Conservation (phyloP, 2,329 filamentous ascomycete genomes). For the Colletotrichum ledebouriae region DNA sequence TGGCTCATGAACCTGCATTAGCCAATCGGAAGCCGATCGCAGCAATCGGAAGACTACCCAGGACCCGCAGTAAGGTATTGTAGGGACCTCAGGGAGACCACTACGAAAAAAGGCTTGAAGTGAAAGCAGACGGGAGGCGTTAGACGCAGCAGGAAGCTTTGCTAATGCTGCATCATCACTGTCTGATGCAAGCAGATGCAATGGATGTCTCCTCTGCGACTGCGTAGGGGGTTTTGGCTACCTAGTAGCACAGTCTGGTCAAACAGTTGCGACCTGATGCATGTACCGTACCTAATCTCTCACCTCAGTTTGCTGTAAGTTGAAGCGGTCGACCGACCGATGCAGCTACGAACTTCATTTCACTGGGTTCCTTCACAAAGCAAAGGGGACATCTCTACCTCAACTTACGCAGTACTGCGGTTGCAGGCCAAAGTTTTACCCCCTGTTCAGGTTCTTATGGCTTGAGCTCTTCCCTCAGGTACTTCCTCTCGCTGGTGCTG, state of each 20-base stretch:
- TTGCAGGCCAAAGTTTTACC: too few species aligned
- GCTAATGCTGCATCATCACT: slow-evolving; percentile 25
- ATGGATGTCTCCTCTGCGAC: too few species aligned
- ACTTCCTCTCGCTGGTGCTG: too few species aligned
- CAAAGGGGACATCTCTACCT: not conserved
- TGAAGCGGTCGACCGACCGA: slow-evolving; percentile 10
- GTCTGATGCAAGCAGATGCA: slow-evolving; percentile 6
- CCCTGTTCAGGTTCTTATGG: too few species aligned
- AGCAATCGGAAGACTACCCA: not conserved
- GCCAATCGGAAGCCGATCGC: slow-evolving; percentile 34
- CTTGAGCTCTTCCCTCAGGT: too few species aligned
- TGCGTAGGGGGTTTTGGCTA: too few species aligned
- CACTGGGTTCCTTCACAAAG: not conserved
- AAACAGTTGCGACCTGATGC: not conserved
- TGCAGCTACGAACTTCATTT: slow-evolving; percentile 27
- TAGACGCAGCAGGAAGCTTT: slow-evolving; percentile 11
- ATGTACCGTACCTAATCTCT: too few species aligned
- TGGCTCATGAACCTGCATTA: slow-evolving; percentile 1
- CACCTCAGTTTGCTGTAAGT: not conserved
- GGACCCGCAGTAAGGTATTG: not conserved
- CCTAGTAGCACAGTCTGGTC: too few species aligned
- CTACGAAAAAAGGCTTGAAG: not conserved
- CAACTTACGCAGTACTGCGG: too few species aligned
- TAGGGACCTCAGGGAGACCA: too few species aligned
- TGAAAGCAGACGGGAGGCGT: not conserved